These are phyloP conservation scores for Leptographium wingfieldii DNA, from an alignment of 2,329 filamentous ascomycete genomes.

Conservation along the genomic window DNA sequence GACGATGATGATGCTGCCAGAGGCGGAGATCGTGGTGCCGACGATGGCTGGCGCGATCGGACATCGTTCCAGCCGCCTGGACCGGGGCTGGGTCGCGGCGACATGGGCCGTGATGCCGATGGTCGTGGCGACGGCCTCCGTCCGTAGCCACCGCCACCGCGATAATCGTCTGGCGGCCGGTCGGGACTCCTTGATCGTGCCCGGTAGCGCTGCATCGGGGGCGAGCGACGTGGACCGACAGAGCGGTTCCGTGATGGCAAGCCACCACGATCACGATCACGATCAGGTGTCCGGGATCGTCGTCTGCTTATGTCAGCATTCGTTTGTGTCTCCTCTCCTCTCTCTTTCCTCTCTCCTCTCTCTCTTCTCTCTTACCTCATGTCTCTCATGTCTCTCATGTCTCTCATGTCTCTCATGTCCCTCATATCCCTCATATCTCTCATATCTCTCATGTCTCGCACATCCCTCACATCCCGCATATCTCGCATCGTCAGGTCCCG, in stretches of 20 bases:
- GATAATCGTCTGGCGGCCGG: slow-evolving; percentile 1
- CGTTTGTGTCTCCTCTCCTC: no score
- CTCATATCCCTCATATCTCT: no score
- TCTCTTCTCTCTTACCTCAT: no score
- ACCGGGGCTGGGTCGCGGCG: slow-evolving; percentile 34
- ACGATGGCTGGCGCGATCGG: slow-evolving; percentile 34
- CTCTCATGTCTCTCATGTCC: slow-evolving; percentile 4
- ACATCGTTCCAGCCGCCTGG: slow-evolving; percentile 20
- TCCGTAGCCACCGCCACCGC: slow-evolving; percentile 21
- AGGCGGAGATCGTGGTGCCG: slow-evolving; percentile 24
- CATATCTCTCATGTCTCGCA: slow-evolving; percentile 2
- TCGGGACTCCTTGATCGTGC: slow-evolving; percentile 28
- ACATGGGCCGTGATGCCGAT: slow-evolving; percentile 35
- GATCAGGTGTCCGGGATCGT: slow-evolving; percentile 43
- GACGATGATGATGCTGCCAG: not conserved
- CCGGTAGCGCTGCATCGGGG: slow-evolving; percentile 29
- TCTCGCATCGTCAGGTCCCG: slow-evolving; percentile 26
- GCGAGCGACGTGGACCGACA: slow-evolving; percentile 23
- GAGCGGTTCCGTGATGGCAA: slow-evolving; percentile 22
- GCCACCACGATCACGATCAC: not conserved
- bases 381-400: slow-evolving; percentile 12
- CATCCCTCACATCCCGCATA: slow-evolving; percentile 8
- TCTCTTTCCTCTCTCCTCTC: no score
- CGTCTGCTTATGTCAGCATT: slow-evolving; percentile 22
- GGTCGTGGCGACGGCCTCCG: slow-evolving; percentile 28